Evolutionary conservation across 1,284 basidiomycete species (phyloP), one percentile per base, ranked within the genome.

Genomic region (Puccinia horiana): DNA sequence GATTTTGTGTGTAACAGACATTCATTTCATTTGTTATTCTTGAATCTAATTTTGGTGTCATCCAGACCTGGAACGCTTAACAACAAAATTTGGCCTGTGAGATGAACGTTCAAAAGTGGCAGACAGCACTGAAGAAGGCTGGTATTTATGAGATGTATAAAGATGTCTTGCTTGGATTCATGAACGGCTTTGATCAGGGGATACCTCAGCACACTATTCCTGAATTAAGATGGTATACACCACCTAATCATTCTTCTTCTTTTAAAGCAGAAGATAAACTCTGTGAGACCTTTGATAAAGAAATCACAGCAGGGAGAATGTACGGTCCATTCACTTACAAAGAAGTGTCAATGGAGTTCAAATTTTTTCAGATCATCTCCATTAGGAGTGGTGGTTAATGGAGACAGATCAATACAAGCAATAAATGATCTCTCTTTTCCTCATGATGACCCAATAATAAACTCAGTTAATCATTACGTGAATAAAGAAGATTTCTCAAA

Each of bases 301-400:
- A 73, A 37, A 12, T 73, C 12, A 32, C 26, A 23, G 44, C 70
- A 2, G n/a, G n/a, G 23, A 73, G 70, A 37, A 73, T 73, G 44
- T 73, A 29, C 26, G 70, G 70, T 2, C 70, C 70, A 44, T 73
- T 73, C 52, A 73, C 44, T 4, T 26, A 73, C 26, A n/a, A 73
- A 73, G 3, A 73, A n/a, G 70, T 73, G 16, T 20, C n/a, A 29
- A 73, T 18, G 37, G 14, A 73, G n/a, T 52, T 11, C 20, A 6
- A 6, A 14, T 32, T 58, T n/a, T 32, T 58, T 58, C 44, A 47
- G 44, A 16, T 8, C 44, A 47, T 8, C 8, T 16, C 44, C 44
- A 8, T 47, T 47, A 8, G 44, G 44, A 8, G 44, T 16, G 44
- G 63, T 40, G 0, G 63, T 65, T 20, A 65, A 65, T 37, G 63